Evolutionary conservation across 345 rosid genomes (phyloP).

Genomic region (Aquilaria yunnanensis): DNA sequence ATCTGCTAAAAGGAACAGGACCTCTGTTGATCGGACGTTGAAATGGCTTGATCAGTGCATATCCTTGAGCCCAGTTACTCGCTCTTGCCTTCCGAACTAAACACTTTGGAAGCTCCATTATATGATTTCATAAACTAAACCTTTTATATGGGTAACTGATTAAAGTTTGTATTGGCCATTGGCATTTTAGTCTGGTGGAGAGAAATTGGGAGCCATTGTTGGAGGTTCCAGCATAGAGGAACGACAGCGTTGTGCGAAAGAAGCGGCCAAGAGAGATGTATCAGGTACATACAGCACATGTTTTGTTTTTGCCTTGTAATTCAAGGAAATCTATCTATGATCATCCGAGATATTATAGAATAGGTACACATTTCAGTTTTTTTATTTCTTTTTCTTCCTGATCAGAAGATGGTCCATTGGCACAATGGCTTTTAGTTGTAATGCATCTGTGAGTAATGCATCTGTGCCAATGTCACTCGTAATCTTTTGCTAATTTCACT

Average conservation of each 20-base stretch:
- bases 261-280: conserved; percentile 40
- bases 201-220: conserved; percentile 64
- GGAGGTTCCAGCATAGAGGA: conserved; percentile 59
- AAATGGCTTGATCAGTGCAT: conserved; percentile 81
- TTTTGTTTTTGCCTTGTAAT: too few relatives aligned
- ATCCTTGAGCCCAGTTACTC: conserved; percentile 35
- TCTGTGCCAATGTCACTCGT: too few relatives aligned
- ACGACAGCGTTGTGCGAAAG: conserved; percentile 51
- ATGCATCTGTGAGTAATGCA: too few relatives aligned
- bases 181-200: conserved; percentile 42
- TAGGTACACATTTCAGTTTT: too few relatives aligned
- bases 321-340: too few relatives aligned
- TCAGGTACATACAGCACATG: conserved; percentile 34
- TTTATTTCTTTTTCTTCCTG: too few relatives aligned
- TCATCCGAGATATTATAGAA: too few relatives aligned
- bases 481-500: too few relatives aligned
- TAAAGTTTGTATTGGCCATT: conserved; percentile 7
- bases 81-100: background rate
- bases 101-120: background rate
- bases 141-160: background rate
- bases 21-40: conserved; percentile 62
- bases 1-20: conserved; percentile 47
- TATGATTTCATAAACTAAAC: background rate
- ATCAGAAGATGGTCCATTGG: too few relatives aligned
- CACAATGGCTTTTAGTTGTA: too few relatives aligned